Base-by-base conservation (phyloP, 345 rosid genomes). In the Boechera retrofracta region DNA sequence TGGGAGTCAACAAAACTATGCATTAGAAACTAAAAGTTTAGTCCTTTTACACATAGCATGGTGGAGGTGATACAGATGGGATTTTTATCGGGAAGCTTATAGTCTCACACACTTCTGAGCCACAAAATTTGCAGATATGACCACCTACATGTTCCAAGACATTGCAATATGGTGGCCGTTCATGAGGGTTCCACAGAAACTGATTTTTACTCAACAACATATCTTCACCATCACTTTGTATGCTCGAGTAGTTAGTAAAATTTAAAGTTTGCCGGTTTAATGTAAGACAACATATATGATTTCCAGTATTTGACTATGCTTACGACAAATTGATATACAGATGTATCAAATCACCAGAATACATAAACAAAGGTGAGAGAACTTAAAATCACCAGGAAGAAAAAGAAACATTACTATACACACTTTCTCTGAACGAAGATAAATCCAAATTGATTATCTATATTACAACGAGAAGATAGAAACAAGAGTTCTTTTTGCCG, bases 401-500 rank as follows among this genome's bases (percentile, higher is more conserved):
- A 8, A 73, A 64, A 16, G 12, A 49, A 16, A 31, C 47, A 48
- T 18, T 16, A 45, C 64, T 45, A 65, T 57, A 67, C 41, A 57
- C 63, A 76, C 21, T 33, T 16, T 7, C 51, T 32, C 21, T 26
- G 29, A 26, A 69, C 47, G 6, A 64, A 64, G 49, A 71, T 15
- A 64, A n/a, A 49, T n/a, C 44, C 73, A 60, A 42, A 57, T 3
- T 29, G 21, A 58, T 42, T 31, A 73, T 29, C 67, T 38, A 62
- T 58, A 48, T 71, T 77, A 78, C 72, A 71, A 72, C 9, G 60
- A 71, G 45, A 53, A 71, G 58, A 62, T 54, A 55, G 52, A 77
- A 68, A 76, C 64, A 10, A 69, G 61, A 24, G 65, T 38, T 69
- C 26, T 32, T 44, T 44, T 36, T 7, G 36, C 18, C 28, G 7